phyloP scores from a whole-genome alignment of 805 yeast species.

The Candida tallmaniae region DNA sequence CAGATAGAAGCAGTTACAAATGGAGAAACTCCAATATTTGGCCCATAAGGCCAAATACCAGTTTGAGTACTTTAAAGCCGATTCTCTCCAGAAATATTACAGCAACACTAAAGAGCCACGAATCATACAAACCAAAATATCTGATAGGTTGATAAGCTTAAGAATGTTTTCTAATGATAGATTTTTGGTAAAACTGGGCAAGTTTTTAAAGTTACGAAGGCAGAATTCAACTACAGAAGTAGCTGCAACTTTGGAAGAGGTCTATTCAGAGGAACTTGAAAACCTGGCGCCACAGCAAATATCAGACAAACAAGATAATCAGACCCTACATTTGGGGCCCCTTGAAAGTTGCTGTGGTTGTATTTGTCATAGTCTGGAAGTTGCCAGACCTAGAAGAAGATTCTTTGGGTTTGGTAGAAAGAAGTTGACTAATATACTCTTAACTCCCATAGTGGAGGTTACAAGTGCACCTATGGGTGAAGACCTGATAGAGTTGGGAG shows the following conservation, averaged over 20 bases:
- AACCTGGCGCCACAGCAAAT: not conserved
- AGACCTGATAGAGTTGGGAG: not conserved
- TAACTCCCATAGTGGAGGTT: not conserved
- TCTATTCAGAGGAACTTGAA: not conserved
- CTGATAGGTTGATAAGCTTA: constrained; percentile 32
- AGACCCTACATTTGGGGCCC: constrained; percentile 1
- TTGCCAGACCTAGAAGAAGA: not conserved
- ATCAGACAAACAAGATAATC: not conserved
- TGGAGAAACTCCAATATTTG: constrained; percentile 9
- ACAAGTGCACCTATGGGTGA: not conserved
- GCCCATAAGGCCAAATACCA: constrained; percentile 27
- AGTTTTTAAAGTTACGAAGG: constrained; percentile 22
- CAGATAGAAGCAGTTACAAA: too few species aligned
- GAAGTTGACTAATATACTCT: not conserved
- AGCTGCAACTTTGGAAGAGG: not conserved
- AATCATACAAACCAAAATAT: constrained; percentile 32
- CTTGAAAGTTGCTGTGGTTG: too few species aligned
- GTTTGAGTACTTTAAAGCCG: constrained; percentile 27
- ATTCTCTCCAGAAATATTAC: constrained; percentile 35
- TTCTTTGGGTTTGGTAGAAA: not conserved
- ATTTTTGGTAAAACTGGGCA: constrained; percentile 27
- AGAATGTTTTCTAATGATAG: constrained; percentile 32
- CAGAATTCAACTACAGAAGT: not conserved
- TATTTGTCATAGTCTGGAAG: not conserved
- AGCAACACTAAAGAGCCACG: constrained; percentile 32